Base-by-base conservation (phyloP, 2,329 filamentous ascomycete species). In the Colletotrichum brevisporum region DNA sequence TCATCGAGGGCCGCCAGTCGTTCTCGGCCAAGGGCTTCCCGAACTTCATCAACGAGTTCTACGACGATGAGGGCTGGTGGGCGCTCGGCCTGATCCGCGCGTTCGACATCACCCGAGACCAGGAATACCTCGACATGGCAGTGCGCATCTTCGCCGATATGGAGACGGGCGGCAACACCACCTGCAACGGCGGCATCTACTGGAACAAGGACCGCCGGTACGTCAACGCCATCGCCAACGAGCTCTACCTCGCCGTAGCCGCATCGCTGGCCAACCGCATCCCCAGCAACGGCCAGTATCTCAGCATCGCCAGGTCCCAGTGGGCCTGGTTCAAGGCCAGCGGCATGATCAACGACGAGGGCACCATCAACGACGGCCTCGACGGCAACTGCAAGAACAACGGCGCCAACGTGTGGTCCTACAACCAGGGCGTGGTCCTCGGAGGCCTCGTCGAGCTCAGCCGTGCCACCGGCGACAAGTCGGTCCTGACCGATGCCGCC, bases 21-120 rank as follows among this genome's bases (percentile, higher is more conserved):
- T 55, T 67, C 41, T 67, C 68, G 41, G 56, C 56, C 21, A 39
- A 70, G 61, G 77, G 75, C 15, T 82, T 81, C 63, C 70, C 73
- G 4, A 75, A 81, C 63, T 88, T 87, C 74, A 76, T 85, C 63
- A 87, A 88, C 68, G 82, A 84, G 6, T 89, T 79, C 67, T 89
- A 88, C 71, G 89, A 91, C 71, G 89, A 90, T 73, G 85, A 88
- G 74, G 84, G 86, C n/a, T 90, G 89, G 89, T 91, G 89, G 89
- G 88, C 84, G 10, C 81, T 90, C 67, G 88, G 82, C 18, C 85
- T 88, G 82, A 85, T 90, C 61, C 83, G 85, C 26, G 80, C 86
- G 5, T 89, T 83, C 73, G 89, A 91, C 73, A 78, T 88, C 16
- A 88, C 88, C 0, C 78, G 80, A 3, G 79, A 89, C 52, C 43